Percentiles rank a stretch among this genome's conserved stretches.
Conservation (phyloP, 2,329 filamentous ascomycete species). For the Albifimbria verrucaria region DNA sequence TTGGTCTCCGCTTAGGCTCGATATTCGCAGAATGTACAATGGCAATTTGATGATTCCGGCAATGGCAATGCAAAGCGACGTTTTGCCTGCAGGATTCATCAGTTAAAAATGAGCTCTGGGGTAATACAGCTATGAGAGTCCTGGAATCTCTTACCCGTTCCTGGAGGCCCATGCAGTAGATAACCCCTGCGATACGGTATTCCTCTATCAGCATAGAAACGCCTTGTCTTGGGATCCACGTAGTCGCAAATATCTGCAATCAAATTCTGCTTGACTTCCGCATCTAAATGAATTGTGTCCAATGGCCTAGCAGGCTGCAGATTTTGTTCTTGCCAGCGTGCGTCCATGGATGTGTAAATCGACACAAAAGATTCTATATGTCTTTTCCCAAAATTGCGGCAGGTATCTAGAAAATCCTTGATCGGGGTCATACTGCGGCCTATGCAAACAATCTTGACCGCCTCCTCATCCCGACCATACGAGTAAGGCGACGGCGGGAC, state of each 20-base stretch:
- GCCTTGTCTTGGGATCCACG: conserved; percentile 10
- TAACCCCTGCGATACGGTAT: conserved; percentile 18
- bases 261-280: conserved; percentile 10
- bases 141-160: conserved; percentile 17
- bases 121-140: conserved; percentile 12
- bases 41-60: conserved; percentile 1
- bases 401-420: background rate
- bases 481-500: background rate
- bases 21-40: conserved; percentile 1
- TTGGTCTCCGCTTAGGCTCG: background rate
- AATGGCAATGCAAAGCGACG: conserved; percentile 1
- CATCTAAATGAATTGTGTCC: conserved; percentile 13
- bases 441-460: background rate
- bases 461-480: background rate
- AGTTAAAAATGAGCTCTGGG: background rate
- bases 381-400: background rate
- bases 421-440: background rate
- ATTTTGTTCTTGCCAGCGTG: background rate
- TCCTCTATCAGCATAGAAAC: conserved; percentile 11
- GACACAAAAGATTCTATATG: background rate
- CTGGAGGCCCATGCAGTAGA: conserved; percentile 15
- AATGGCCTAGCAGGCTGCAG: conserved; percentile 8
- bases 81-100: background rate
- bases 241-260: conserved; percentile 14
- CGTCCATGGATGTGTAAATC: background rate